Base-by-base conservation (phyloP, 2,329 filamentous ascomycete species). In the Penicillium corylophilum region DNA sequence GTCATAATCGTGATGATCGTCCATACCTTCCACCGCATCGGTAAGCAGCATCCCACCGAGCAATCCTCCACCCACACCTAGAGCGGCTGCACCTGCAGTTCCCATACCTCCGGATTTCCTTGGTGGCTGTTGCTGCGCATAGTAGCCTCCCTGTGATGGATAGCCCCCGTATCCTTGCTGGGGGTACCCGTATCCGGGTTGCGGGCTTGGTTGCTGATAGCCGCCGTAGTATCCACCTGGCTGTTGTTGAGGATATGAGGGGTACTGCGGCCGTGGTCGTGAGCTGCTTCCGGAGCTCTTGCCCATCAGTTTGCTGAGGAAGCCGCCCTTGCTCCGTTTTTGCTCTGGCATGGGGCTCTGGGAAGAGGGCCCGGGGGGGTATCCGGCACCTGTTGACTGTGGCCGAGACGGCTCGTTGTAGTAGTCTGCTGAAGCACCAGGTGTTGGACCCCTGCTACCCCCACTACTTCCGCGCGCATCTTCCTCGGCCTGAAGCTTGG, bases 401-500 rank as follows among this genome's bases (percentile, higher is more conserved):
- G 55, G 49, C 18, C 43, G 56, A 13, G 59, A 22, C 3, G 53
- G 53, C 23, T 62, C 59, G 36, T 58, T 62, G 66, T 83, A 83
- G 60, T 79, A 83, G 38, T 70, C 66, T 44, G 77, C 69, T n/a
- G 75, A 65, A 2, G 75, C 71, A 24, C 78, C 78, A 8, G 53
- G 52, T 7, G 48, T 53, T 22, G 47, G 44, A 18, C 54, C 57
- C 33, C 60, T 46, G 55, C 46, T 46, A 63, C 56, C 67, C 15
- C 79, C 79, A 39, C 83, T 46, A 62, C 56, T 67, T 15, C 79
- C 79, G 40, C 83, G 82, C 5, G 84, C 83, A 57, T 95, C 81
- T 71, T 96, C 91, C 71, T 96, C 89, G 40, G 88, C 88, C 70
- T 96, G 92, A 38, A 96, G 77, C 65, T 85, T 82, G 36, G 88